phyloP scores from a whole-genome alignment of 371 early-diverging fungal genomes.

The Lichtheimia corymbifera region DNA sequence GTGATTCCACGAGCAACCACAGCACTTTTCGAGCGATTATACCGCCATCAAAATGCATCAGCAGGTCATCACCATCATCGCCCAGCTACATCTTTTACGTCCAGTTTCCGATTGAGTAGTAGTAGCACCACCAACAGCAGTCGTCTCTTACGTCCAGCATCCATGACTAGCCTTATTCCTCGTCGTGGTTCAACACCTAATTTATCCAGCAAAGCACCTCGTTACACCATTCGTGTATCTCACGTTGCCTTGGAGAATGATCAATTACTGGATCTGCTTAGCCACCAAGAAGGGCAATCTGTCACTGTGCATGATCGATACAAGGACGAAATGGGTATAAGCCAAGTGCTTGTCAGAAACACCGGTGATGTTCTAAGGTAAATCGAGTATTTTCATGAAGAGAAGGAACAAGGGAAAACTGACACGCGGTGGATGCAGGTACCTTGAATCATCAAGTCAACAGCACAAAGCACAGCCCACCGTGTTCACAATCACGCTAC shows the following conservation, averaged over 20 bases:
- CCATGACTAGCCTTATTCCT: conserved; percentile 13
- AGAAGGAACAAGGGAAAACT: no score
- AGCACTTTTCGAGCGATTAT: conserved; percentile 62
- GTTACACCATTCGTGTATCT: conserved; percentile 45
- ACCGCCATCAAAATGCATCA: conserved; percentile 1
- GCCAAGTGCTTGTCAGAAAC: conserved; percentile 6
- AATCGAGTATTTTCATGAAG: no score
- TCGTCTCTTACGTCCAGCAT: conserved; percentile 33
- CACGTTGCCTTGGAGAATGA: conserved; percentile 94
- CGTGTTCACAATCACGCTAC: conserved; percentile 81
- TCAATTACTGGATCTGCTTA: conserved; percentile 75
- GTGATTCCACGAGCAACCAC: conserved; percentile 90
- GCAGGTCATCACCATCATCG: conserved; percentile 14
- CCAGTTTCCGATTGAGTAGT: not conserved
- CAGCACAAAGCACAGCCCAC: conserved; percentile 38
- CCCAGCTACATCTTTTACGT: conserved; percentile 2
- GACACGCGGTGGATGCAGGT: no score
- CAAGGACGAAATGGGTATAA: not conserved
- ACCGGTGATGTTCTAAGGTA: conserved; percentile 10
- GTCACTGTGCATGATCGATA: no score
- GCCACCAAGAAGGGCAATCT: conserved; percentile 62
- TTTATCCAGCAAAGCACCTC: conserved; percentile 7
- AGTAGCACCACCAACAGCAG: not conserved
- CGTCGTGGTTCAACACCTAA: conserved; percentile 18
- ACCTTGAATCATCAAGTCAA: no score